Evolutionary conservation across 371 early-diverging fungal species (phyloP).

Genomic region (Circinella minor): DNA sequence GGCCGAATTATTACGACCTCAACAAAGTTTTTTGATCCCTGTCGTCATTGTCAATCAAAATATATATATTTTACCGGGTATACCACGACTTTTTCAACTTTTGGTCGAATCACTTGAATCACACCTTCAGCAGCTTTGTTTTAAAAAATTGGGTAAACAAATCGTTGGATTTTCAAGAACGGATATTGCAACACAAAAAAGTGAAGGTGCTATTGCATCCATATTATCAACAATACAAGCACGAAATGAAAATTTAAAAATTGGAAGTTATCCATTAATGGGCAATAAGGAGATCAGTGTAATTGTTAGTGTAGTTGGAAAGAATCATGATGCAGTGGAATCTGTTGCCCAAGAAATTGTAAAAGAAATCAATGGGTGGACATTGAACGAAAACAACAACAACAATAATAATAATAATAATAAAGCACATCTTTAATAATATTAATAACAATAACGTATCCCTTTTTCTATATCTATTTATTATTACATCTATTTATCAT

Average conservation of each 20-base stretch:
- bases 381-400: background rate
- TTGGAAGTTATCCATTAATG: slow-evolving; percentile 72
- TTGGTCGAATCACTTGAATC: slow-evolving; percentile 48
- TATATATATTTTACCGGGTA: slow-evolving; percentile 75
- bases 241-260: slow-evolving; percentile 38
- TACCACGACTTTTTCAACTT: slow-evolving; percentile 66
- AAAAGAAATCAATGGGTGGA: slow-evolving; percentile 18
- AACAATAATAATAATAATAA: background rate
- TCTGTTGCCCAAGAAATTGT: slow-evolving; percentile 18
- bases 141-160: background rate
- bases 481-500: background rate
- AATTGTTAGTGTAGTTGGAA: slow-evolving; percentile 49
- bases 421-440: slow-evolving; percentile 5
- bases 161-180: slow-evolving; percentile 25
- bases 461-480: background rate
- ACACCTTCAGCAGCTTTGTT: slow-evolving; percentile 6
- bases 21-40: slow-evolving; percentile 58
- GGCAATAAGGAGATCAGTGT: slow-evolving; percentile 26
- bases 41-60: slow-evolving; percentile 66
- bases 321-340: slow-evolving; percentile 32
- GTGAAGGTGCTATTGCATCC: slow-evolving; percentile 59
- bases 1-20: slow-evolving; percentile 41
- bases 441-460: background rate
- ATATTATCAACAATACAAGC: slow-evolving; percentile 50
- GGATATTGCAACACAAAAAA: slow-evolving; percentile 52